Evolutionary conservation across 352 stramenopile genomes (phyloP), one percentile per base, ranked within the genome.

Genomic region (Globisporangium ultimum): DNA sequence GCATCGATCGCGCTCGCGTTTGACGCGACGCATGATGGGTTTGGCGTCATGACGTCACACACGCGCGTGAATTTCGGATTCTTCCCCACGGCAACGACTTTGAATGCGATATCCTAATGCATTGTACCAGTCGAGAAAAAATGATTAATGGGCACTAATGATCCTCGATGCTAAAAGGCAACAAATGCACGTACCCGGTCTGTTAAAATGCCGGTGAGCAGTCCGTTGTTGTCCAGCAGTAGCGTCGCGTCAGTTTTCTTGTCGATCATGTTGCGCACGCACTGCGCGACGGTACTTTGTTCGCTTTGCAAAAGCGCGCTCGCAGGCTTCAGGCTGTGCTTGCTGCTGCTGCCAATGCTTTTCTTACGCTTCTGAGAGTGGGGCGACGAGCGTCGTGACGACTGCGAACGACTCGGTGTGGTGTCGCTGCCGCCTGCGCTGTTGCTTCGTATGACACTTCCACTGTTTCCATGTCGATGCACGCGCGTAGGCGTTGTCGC

Each of bases 1-100:
- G 97, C 97, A 61, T 99, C 96, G 60, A 98, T 97, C 7, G 95
- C 96, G 43, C 86, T 90, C 54, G 97, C 95, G 56, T 92, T 89
- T 53, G 89, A 87, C 17, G 79, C 76, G 17, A 99, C 96, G 55
- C 94, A 98, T 18, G 96, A 96, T 48, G 95, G 96, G 67, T 98
- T 97, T 8, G 82, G 71, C 14, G 96, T 98, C 96, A 99, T 99
- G 22, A 99, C 88, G 40, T 92, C 76, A 32, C 76, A 67, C 17
- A 97, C 91, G 40, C 72, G 69, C 36, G 90, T 98, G 7, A 67
- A 71, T 34, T 79, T 74, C 0, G 84, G 78, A 53, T 96, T 78
- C 43, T 97, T 80, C 22, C 89, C 77, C 38, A 95, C 86, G 0
- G 93, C 92, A 24, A 98, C 92, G 12, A 98, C 81, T 58, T 97